A percentile compares a stretch with the other conserved stretches of the same genome.
These are phyloP conservation scores for Rhypophila decipiens DNA, from an alignment of 495 filamentous ascomycete genomes.

Conservation along the genomic window DNA sequence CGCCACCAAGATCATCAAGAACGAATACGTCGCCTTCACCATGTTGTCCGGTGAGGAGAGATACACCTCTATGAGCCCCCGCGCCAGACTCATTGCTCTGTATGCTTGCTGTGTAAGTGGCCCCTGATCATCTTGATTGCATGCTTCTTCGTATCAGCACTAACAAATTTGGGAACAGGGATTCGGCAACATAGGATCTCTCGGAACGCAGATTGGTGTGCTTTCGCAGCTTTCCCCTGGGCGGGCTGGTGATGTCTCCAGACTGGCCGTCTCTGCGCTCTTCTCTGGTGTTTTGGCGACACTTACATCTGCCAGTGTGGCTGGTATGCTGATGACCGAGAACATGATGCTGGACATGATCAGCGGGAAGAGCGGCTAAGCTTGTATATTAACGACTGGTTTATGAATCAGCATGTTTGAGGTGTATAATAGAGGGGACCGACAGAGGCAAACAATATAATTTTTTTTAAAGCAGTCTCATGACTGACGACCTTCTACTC, in stretches of 20 bases:
- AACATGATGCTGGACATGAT: background rate
- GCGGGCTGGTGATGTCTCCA: conserved; percentile 66
- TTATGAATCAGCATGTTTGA: too few relatives aligned
- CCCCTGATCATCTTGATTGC: too few relatives aligned
- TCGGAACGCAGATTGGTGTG: conserved; percentile 83
- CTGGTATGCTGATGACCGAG: conserved; percentile 46
- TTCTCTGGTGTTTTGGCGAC: conserved; percentile 73
- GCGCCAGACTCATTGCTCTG: conserved; percentile 73
- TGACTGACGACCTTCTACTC: too few relatives aligned
- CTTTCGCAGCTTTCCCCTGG: conserved; percentile 71
- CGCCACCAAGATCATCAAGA: conserved; percentile 74
- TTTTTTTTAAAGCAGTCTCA: too few relatives aligned
- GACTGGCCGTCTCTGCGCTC: conserved; percentile 69
- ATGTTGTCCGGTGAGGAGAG: conserved; percentile 55
- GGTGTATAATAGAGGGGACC: too few relatives aligned
- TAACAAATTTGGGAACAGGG: conserved; percentile 66
- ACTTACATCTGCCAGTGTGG: conserved; percentile 73
- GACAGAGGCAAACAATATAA: too few relatives aligned
- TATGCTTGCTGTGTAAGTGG: conserved; percentile 78
- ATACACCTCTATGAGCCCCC: conserved; percentile 52
- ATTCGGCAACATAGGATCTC: conserved; percentile 74
- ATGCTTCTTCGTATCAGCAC: too few relatives aligned
- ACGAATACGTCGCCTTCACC: conserved; percentile 62
- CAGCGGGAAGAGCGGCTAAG: background rate
- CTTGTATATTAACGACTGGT: too few relatives aligned